Conservation (phyloP, 306 rosid genomes). For the Sindora glabra region DNA sequence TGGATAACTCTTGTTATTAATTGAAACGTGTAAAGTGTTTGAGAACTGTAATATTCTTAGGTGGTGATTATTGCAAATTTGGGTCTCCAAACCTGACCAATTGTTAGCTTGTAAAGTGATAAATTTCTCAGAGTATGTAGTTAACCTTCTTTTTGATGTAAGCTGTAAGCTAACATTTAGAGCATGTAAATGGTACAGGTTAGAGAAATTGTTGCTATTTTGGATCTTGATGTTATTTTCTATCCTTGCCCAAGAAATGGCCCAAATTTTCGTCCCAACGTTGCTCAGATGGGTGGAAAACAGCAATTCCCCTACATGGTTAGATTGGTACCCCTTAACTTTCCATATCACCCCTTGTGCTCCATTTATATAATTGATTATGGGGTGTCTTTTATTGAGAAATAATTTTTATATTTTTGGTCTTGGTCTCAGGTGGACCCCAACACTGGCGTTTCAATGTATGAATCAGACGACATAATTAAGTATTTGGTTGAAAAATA, state of each 20-base stretch:
- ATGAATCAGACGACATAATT: conserved; percentile 94
- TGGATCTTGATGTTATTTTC: conserved; percentile 88
- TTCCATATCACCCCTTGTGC: background rate
- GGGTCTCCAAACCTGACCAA: background rate
- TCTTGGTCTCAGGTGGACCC: conserved; percentile 75
- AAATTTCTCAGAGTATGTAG: background rate
- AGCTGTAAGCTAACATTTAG: conserved; percentile 22
- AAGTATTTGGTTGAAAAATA: conserved; percentile 74
- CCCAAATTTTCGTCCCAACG: conserved; percentile 87
- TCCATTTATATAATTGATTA: background rate
- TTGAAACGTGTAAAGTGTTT: too few species aligned
- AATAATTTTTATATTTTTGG: conserved; percentile 8
- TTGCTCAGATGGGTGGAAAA: conserved; percentile 80
- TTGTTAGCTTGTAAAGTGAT: too few species aligned
- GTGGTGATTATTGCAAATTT: conserved; percentile 2
- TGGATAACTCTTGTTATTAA: background rate
- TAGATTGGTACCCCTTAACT: conserved; percentile 16
- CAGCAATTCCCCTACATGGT: conserved; percentile 96
- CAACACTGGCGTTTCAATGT: conserved; percentile 86
- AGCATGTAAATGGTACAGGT: conserved; percentile 38
- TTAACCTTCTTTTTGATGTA: conserved; percentile 4
- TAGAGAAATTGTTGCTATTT: conserved; percentile 81
- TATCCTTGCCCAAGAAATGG: conserved; percentile 94
- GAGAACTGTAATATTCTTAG: too few species aligned
- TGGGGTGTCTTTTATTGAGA: background rate